A percentile compares a stretch with the other conserved stretches of the same genome.
phyloP scores from a whole-genome alignment of 2,329 filamentous ascomycete genomes.

The Ophiosphaerella herpotricha region DNA sequence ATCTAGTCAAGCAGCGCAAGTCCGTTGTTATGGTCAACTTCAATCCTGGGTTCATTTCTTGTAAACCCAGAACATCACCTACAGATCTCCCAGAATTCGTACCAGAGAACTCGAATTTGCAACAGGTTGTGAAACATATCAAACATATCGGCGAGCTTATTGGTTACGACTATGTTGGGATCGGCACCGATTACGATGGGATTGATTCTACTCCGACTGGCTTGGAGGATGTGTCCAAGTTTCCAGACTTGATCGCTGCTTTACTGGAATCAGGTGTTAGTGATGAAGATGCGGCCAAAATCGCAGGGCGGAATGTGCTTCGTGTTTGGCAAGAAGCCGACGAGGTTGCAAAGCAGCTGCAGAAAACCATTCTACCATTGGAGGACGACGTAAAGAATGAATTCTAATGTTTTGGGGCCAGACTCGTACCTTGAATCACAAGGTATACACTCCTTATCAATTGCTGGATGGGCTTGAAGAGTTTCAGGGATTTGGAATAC shows the following conservation, averaged over 20 bases:
- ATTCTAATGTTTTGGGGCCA: too few species aligned
- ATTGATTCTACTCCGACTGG: slow-evolving; percentile 70
- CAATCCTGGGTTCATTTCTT: slow-evolving; percentile 79
- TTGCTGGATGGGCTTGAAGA: too few species aligned
- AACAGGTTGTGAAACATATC: slow-evolving; percentile 80
- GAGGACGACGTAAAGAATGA: slow-evolving; percentile 48
- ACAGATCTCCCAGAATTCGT: slow-evolving; percentile 71
- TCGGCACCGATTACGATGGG: slow-evolving; percentile 90
- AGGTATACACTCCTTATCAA: too few species aligned
- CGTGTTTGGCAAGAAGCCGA: slow-evolving; percentile 64
- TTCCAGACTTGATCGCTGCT: slow-evolving; percentile 76
- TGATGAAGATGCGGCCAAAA: slow-evolving; percentile 72
- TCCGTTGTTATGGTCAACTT: slow-evolving; percentile 94
- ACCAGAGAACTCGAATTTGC: slow-evolving; percentile 71
- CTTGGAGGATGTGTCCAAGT: slow-evolving; percentile 83
- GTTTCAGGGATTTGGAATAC: too few species aligned
- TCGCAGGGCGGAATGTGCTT: slow-evolving; percentile 80
- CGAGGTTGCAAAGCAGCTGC: slow-evolving; percentile 2
- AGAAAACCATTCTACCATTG: slow-evolving; percentile 43
- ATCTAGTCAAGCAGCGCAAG: slow-evolving; percentile 72
- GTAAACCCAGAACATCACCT: slow-evolving; percentile 61
- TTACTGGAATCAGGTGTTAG: slow-evolving; percentile 74
- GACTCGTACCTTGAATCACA: too few species aligned
- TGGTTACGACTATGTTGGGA: slow-evolving; percentile 84
- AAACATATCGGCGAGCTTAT: slow-evolving; percentile 80